Percentiles rank a stretch among this genome's conserved stretches.
Conservation (phyloP, 2,329 filamentous ascomycete genomes). For the Cladorrhinum sp. region DNA sequence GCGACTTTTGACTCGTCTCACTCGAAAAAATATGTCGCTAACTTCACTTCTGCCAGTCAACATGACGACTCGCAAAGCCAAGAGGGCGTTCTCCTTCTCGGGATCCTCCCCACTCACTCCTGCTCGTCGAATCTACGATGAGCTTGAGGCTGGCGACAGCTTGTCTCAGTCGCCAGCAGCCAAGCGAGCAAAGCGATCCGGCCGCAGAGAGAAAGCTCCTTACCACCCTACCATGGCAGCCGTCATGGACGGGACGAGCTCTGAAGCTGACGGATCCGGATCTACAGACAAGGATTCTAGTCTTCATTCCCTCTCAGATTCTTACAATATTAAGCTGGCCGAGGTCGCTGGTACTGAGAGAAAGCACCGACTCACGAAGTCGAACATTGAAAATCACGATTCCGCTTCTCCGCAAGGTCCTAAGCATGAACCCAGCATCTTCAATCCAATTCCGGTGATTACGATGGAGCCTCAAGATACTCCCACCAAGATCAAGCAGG, state of each 20-base stretch:
- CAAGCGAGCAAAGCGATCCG: slow-evolving; percentile 14
- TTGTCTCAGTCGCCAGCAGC: slow-evolving; percentile 7
- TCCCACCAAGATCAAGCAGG: not conserved
- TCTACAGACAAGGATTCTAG: not conserved
- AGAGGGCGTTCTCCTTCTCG: not conserved
- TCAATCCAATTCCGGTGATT: not conserved
- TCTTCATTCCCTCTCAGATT: not conserved
- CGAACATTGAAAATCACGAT: not conserved
- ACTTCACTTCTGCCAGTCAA: not conserved
- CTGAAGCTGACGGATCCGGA: not conserved
- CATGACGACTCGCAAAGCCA: not conserved
- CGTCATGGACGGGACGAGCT: not conserved
- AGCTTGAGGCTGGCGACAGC: not conserved
- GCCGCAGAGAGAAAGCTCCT: not conserved
- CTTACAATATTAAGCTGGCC: not conserved
- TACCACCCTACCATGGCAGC: not conserved
- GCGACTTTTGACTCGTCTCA: not conserved
- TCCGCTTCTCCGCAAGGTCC: not conserved
- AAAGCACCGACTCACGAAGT: not conserved
- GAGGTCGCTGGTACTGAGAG: not conserved
- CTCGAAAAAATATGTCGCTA: not conserved
- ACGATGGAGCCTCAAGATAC: not conserved
- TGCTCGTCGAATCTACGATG: slow-evolving; percentile 1
- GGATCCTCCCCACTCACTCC: not conserved
- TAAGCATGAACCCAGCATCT: not conserved